Percentiles rank a stretch among this genome's conserved stretches.
Conservation (phyloP, 345 rosid genomes). For the Fremontodendron californicum region DNA sequence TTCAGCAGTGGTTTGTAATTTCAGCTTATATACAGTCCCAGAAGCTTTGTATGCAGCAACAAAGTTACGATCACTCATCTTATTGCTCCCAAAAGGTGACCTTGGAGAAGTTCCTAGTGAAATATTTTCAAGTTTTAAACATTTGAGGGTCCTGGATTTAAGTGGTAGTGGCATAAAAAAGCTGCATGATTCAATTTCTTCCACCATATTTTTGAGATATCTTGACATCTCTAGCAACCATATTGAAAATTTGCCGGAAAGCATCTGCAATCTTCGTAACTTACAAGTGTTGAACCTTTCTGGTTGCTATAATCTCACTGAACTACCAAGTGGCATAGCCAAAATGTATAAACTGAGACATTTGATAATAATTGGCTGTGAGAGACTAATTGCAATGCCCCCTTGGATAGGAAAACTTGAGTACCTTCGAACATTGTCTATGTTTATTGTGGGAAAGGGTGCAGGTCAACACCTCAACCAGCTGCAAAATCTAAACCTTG, state of each 20-base stretch:
- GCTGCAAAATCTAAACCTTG: conserved; percentile 13
- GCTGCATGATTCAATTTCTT: conserved; percentile 14
- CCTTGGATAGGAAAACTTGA: conserved; percentile 5
- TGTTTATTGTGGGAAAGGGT: conserved; percentile 19
- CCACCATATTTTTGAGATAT: conserved; percentile 16
- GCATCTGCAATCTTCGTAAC: conserved; percentile 14
- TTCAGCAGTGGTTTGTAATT: conserved; percentile 1
- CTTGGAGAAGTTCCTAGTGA: background rate
- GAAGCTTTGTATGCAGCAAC: conserved; percentile 14
- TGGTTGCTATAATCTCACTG: conserved; percentile 17
- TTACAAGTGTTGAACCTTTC: conserved; percentile 22
- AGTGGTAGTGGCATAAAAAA: conserved; percentile 23
- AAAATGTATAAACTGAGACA: conserved; percentile 18
- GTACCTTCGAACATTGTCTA: conserved; percentile 22
- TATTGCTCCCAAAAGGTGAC: conserved; percentile 3
- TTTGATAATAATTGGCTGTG: conserved; percentile 18
- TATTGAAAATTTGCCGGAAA: conserved; percentile 15
- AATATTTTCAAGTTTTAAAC: conserved; percentile 24
- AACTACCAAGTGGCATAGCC: conserved; percentile 10
- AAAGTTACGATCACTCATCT: conserved; percentile 21
- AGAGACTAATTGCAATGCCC: conserved; percentile 10
- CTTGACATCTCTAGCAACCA: conserved; percentile 24
- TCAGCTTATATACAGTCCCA: background rate
- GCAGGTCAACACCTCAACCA: background rate
- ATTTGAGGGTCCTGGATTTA: conserved; percentile 23